Percentiles rank a stretch among this genome's conserved stretches.
Evolutionary conservation across 2,329 filamentous ascomycete species (phyloP).

Genomic region (Cladosporium oxysporum): DNA sequence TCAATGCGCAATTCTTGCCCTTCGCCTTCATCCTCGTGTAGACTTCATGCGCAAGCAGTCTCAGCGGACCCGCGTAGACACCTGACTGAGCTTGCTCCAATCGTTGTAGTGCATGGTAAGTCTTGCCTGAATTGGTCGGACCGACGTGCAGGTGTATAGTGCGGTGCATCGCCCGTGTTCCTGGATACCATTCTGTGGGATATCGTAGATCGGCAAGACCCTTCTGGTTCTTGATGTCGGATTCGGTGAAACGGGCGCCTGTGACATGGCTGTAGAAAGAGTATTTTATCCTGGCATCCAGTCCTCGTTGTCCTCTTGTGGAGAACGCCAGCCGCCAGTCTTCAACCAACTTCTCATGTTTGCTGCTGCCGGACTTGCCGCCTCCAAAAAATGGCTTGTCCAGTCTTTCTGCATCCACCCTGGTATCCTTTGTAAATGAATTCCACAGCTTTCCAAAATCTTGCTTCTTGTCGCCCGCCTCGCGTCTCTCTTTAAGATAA

Average conservation of each 20-base stretch:
- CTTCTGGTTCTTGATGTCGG: conserved; percentile 60
- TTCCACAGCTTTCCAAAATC: conserved; percentile 33
- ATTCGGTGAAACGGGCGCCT: conserved; percentile 57
- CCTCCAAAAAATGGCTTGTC: background rate
- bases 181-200: conserved; percentile 89
- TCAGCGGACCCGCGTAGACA: conserved; percentile 86
- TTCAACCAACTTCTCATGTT: background rate
- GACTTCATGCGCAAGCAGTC: conserved; percentile 91
- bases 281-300: conserved; percentile 56
- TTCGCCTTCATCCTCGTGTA: conserved; percentile 81
- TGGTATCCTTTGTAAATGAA: conserved; percentile 23
- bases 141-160: conserved; percentile 92
- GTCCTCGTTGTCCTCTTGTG: conserved; percentile 27
- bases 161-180: conserved; percentile 75
- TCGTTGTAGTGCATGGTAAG: conserved; percentile 86
- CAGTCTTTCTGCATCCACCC: background rate
- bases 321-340: conserved; percentile 20
- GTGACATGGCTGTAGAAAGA: conserved; percentile 68
- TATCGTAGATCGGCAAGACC: conserved; percentile 79
- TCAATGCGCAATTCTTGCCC: conserved; percentile 72
- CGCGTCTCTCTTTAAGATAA: conserved; percentile 29
- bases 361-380: background rate
- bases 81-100: conserved; percentile 75
- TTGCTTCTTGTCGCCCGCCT: conserved; percentile 21
- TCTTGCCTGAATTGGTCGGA: conserved; percentile 97